Evolutionary conservation across 208 protist genomes (phyloP).

Genomic region (Trypanosoma caninum): DNA sequence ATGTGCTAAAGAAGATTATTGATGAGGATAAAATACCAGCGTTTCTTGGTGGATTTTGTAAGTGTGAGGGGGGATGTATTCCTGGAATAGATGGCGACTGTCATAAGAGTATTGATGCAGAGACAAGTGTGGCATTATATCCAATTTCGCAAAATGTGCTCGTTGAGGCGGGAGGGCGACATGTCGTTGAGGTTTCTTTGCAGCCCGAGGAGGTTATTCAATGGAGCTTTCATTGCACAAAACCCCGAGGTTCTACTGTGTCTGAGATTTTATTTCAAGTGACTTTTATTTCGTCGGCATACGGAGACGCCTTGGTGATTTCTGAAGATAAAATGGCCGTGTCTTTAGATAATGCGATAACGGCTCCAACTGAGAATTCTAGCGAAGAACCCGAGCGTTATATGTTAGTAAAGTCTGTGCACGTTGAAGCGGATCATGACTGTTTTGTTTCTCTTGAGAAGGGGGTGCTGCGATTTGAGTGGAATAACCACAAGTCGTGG

Average conservation of each 20-base stretch:
- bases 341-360: too few species aligned
- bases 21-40: slow-evolving; percentile 61
- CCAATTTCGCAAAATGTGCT: slow-evolving; percentile 32
- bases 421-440: slow-evolving; percentile 25
- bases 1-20: slow-evolving; percentile 49
- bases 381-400: background rate
- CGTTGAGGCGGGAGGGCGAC: slow-evolving; percentile 47
- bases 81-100: slow-evolving; percentile 14
- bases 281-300: slow-evolving; percentile 7
- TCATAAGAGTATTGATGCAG: too few species aligned
- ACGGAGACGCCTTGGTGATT: background rate
- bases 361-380: too few species aligned
- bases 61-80: slow-evolving; percentile 55
- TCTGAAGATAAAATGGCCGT: background rate
- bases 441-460: slow-evolving; percentile 19
- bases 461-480: slow-evolving; percentile 35
- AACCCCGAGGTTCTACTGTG: background rate
- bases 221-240: slow-evolving; percentile 36
- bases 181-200: slow-evolving; percentile 28
- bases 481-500: slow-evolving; percentile 49
- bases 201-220: slow-evolving; percentile 26
- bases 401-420: slow-evolving; percentile 25
- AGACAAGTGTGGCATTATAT: too few species aligned
- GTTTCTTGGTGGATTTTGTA: slow-evolving; percentile 51
- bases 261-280: slow-evolving; percentile 36